Evolutionary conservation across 2,329 filamentous ascomycete species (phyloP).

Genomic region (Thermomyces lanuginosus): DNA sequence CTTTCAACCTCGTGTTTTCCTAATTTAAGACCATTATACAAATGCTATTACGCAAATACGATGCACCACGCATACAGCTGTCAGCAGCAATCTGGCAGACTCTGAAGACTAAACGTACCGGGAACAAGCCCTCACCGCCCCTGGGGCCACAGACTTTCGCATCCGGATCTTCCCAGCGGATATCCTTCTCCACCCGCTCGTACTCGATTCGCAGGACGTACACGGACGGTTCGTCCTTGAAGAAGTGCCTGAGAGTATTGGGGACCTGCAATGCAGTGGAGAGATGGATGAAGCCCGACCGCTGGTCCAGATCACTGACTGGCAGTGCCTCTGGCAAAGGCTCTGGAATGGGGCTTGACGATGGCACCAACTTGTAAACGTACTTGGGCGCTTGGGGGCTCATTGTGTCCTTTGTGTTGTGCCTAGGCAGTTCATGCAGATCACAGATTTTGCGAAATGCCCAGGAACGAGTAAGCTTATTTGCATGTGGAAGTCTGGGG

Average conservation of each 20-base stretch:
- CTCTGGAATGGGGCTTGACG: constrained; percentile 18
- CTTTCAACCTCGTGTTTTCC: constrained; percentile 24
- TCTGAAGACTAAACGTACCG: constrained; percentile 15
- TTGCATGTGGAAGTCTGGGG: no score
- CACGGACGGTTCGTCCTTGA: constrained; percentile 20
- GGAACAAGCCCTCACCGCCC: constrained; percentile 24
- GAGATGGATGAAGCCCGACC: constrained; percentile 24
- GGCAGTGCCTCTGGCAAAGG: constrained; percentile 20
- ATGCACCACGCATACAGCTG: no score
- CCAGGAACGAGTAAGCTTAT: no score
- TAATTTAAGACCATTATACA: constrained; percentile 23
- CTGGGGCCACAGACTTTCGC: constrained; percentile 20
- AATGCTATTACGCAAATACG: constrained; percentile 11
- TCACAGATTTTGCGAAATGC: no score
- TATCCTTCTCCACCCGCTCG: constrained; percentile 12
- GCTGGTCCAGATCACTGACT: constrained; percentile 21
- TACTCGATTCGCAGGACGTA: constrained; percentile 24
- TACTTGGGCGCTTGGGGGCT: constrained; percentile 11
- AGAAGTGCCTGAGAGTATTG: constrained; percentile 24
- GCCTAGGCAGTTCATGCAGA: no score
- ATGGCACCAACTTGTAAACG: constrained; percentile 25
- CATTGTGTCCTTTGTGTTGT: constrained; percentile 8
- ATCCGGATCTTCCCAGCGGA: constrained; percentile 24
- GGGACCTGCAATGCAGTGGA: constrained; percentile 22
- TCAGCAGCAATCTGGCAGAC: no score